A percentile compares a stretch with the other conserved stretches of the same genome.
Conservation (phyloP, 1,284 basidiomycete genomes). For the Microbotryum saponariae region DNA sequence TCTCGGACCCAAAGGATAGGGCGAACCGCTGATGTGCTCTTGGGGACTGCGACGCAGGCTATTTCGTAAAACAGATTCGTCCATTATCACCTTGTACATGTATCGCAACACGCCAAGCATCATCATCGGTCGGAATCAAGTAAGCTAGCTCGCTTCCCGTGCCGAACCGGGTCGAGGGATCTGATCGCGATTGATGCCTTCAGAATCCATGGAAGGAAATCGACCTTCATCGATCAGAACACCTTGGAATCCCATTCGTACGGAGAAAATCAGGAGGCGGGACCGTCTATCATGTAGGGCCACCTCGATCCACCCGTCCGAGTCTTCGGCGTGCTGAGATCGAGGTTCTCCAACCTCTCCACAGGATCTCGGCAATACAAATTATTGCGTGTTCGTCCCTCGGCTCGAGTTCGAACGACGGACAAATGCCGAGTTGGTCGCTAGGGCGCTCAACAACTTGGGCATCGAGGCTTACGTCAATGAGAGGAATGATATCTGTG, state of each 20-base stretch:
- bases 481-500: slow-evolving; percentile 82
- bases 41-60: slow-evolving; percentile 52
- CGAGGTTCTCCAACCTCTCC: slow-evolving; percentile 1
- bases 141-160: slow-evolving; percentile 27
- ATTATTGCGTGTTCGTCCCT: slow-evolving; percentile 89
- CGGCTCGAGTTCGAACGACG: slow-evolving; percentile 70
- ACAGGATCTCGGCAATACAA: slow-evolving; percentile 93
- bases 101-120: slow-evolving; percentile 88
- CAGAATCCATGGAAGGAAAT: slow-evolving; percentile 98
- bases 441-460: slow-evolving; percentile 67
- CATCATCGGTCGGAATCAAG: slow-evolving; percentile 84
- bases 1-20: no score
- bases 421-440: slow-evolving; percentile 68
- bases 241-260: slow-evolving; percentile 64
- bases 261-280: slow-evolving; percentile 90
- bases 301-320: background rate
- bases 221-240: slow-evolving; percentile 55
- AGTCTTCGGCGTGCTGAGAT: background rate
- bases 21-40: no score
- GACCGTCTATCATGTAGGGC: slow-evolving; percentile 86
- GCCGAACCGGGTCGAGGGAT: background rate
- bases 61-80: slow-evolving; percentile 62
- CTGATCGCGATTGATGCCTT: no score
- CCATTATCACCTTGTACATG: slow-evolving; percentile 68
- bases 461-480: slow-evolving; percentile 70